These are phyloP conservation scores for Trametes maxima DNA, from an alignment of 768 basidiomycete species.

Conservation along the genomic window DNA sequence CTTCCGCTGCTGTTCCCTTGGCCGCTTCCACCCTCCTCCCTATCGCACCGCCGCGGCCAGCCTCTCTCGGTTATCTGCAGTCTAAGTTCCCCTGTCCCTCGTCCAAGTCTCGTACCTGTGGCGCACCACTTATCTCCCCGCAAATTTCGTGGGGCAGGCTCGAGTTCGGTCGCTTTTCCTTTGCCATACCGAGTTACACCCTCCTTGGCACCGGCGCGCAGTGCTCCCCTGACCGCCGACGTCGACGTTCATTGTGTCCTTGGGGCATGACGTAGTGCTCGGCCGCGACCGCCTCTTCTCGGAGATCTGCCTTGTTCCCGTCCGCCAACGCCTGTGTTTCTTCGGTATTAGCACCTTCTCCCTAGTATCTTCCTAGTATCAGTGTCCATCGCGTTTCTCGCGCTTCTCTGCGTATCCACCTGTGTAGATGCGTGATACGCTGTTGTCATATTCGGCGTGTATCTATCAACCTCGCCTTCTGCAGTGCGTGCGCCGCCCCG, in stretches of 20 bases:
- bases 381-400: no score
- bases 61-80: background rate
- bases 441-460: no score
- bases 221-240: background rate
- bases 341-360: no score
- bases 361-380: no score
- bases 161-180: background rate
- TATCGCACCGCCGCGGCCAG: background rate
- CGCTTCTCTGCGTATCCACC: no score
- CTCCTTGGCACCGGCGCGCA: background rate
- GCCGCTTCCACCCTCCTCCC: background rate
- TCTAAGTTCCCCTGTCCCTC: background rate
- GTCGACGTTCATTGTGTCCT: background rate
- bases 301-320: no score
- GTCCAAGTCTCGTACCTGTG: conserved; percentile 2
- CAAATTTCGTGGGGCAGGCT: background rate
- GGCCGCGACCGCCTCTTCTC: no score
- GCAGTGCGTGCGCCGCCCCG: no score
- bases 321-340: no score
- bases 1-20: background rate
- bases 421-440: no score
- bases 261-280: no score
- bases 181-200: conserved; percentile 8
- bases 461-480: no score
- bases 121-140: conserved; percentile 6